These are phyloP conservation scores for Nelumbo lutea DNA, from an alignment of 164 flowering plant species.

Conservation along the genomic window DNA sequence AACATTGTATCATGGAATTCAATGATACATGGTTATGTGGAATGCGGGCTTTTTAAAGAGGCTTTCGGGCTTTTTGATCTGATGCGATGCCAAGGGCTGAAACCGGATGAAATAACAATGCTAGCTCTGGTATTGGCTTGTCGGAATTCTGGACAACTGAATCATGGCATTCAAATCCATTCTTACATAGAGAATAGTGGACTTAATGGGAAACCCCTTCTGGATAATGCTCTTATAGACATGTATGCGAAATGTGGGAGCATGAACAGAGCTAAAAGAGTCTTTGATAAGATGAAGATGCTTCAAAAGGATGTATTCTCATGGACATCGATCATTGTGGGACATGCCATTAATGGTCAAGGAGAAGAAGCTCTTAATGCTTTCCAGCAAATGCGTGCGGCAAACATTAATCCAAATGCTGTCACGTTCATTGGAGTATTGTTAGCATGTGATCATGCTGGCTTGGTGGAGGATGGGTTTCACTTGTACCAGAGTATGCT, in stretches of 20 bases:
- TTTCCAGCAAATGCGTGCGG: slow-evolving; percentile 19
- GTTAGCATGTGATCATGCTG: slow-evolving; percentile 31
- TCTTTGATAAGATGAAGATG: slow-evolving; percentile 27
- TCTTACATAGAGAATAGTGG: slow-evolving; percentile 15
- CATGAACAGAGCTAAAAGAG: slow-evolving; percentile 27
- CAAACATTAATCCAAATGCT: slow-evolving; percentile 17
- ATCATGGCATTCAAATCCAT: slow-evolving; percentile 19
- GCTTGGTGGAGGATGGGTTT: slow-evolving; percentile 22
- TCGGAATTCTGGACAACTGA: slow-evolving; percentile 18
- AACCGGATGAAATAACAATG: slow-evolving; percentile 29
- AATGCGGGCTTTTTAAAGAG: slow-evolving; percentile 9
- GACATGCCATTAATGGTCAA: slow-evolving; percentile 27
- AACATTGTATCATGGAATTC: slow-evolving; percentile 26
- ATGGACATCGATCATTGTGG: slow-evolving; percentile 31
- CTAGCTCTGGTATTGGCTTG: slow-evolving; percentile 29
- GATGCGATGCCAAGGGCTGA: slow-evolving; percentile 14
- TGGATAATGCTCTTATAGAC: slow-evolving; percentile 47
- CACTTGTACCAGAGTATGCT: slow-evolving; percentile 17
- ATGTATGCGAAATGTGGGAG: slow-evolving; percentile 64
- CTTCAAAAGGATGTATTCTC: slow-evolving; percentile 29
- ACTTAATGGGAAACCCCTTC: slow-evolving; percentile 8
- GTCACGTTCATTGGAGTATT: slow-evolving; percentile 26
- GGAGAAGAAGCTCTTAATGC: slow-evolving; percentile 20
- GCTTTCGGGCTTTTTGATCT: slow-evolving; percentile 19
- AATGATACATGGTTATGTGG: slow-evolving; percentile 27